Conservation (phyloP, 2,329 filamentous ascomycete species). For the Taxawa tesnikishii region DNA sequence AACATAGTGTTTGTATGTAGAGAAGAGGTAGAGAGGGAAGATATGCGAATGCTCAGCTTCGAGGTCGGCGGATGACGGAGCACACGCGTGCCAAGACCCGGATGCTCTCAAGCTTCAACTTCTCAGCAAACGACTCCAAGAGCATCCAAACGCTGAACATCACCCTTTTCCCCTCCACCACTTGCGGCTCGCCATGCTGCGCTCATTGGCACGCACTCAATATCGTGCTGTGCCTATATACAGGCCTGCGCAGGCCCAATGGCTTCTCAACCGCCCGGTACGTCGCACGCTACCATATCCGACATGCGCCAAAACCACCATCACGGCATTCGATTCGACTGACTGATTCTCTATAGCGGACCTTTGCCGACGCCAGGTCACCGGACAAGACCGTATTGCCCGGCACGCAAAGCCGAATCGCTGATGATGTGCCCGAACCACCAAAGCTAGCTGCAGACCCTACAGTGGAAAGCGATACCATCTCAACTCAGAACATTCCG, state of each 20-base stretch:
- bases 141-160: too few relatives aligned
- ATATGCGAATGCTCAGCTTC: too few relatives aligned
- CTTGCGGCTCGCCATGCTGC: conserved; percentile 11
- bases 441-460: conserved; percentile 15
- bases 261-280: conserved; percentile 9
- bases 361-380: conserved; percentile 16
- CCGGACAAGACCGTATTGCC: conserved; percentile 21
- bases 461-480: conserved; percentile 8
- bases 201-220: conserved; percentile 3
- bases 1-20: too few relatives aligned
- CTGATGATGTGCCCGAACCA: conserved; percentile 15
- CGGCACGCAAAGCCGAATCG: conserved; percentile 16
- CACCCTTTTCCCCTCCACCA: too few relatives aligned
- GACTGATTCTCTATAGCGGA: conserved; percentile 11
- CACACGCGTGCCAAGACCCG: too few relatives aligned
- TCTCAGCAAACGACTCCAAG: too few relatives aligned
- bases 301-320: neutral
- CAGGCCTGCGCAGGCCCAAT: conserved; percentile 7
- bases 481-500: conserved; percentile 7
- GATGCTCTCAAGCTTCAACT: too few relatives aligned
- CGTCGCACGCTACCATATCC: conserved; percentile 1
- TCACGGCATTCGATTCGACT: conserved; percentile 5
- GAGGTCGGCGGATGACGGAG: too few relatives aligned
- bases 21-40: too few relatives aligned
- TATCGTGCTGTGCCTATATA: conserved; percentile 1